Conservation (phyloP, 2,329 filamentous ascomycete genomes). For the Pestalotiopsis fici region DNA sequence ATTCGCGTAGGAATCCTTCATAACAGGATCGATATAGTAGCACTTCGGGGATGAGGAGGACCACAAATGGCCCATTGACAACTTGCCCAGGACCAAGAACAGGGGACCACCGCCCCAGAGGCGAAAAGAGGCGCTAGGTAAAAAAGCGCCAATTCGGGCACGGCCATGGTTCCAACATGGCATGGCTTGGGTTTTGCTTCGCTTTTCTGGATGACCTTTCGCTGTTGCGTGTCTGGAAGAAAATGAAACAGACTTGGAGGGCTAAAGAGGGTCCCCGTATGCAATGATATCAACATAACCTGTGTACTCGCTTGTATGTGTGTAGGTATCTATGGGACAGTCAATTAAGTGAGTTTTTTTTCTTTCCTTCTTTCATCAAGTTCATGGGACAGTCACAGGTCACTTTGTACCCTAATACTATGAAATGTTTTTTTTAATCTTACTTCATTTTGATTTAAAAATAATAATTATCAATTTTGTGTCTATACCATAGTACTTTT, state of each 20-base stretch:
- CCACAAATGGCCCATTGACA: not conserved
- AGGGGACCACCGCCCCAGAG: not conserved
- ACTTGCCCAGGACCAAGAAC: not conserved
- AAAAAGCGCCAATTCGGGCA: not conserved
- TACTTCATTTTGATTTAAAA: too few relatives aligned
- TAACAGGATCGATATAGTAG: not conserved
- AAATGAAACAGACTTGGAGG: not conserved
- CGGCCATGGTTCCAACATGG: not conserved
- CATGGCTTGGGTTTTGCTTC: not conserved
- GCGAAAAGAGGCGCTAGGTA: not conserved
- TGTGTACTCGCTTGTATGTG: too few relatives aligned
- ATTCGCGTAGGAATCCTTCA: not conserved
- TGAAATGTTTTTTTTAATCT: too few relatives aligned
- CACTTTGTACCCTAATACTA: too few relatives aligned
- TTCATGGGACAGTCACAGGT: too few relatives aligned
- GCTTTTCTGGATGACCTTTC: not conserved
- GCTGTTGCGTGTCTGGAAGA: not conserved
- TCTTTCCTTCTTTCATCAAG: too few relatives aligned
- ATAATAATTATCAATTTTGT: too few relatives aligned
- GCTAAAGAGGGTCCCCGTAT: too few relatives aligned
- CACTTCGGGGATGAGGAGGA: not conserved
- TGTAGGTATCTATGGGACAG: too few relatives aligned
- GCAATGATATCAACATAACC: too few relatives aligned
- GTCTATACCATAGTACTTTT: too few relatives aligned
- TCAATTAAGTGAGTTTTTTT: too few relatives aligned